Evolutionary conservation across 1,139 yeast genomes (phyloP), one percentile per base, ranked within the genome.

Genomic region (Yamadazyma mexicana): DNA sequence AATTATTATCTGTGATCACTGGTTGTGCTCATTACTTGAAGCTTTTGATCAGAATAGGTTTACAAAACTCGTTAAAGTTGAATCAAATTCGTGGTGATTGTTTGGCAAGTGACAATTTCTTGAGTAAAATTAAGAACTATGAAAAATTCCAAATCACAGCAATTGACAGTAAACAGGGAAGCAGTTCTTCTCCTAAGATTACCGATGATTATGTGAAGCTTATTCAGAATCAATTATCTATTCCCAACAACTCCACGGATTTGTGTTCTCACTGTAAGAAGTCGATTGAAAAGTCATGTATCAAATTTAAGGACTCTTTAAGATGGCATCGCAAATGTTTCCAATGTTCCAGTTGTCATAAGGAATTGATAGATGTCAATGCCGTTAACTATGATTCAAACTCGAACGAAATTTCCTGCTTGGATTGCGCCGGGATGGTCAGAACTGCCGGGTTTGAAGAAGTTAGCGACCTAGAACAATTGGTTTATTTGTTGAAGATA

Each of bases 21-120:
- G 91, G 95, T 1, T 72, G 94, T 54, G 98, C 98, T 0, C 98
- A 94, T 60, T 91, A 89, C 59, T 71, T 92, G 53, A 92, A 94
- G 58, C 71, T 92, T 9, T 69, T 92, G 27, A 86, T 92, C 14
- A 72, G 98, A 46, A 79, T 81, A 53, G 95, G 97, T 1, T 73
- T 92, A 34, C 78, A 79, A 45, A 81, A 82, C 50, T 87, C 96
- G 0, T 66, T 92, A 17, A 82, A 77, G 44, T 73, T 79, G 43
- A 88, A 87, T 57, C 79, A 77, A 48, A 55, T 72, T 4, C 66
- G 76, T 14, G 79, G 78, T 17, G 73, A 84, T 8, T 75, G 83
- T 0, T 69, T 65, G 23, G 87, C 92, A 0, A 69, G 87, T 12
- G 84, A 83, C 38, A 67, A 68, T 24, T 87, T 86, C 52, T 62